Conservation (phyloP, 352 stramenopile species). For the Phytopythium montanum region DNA sequence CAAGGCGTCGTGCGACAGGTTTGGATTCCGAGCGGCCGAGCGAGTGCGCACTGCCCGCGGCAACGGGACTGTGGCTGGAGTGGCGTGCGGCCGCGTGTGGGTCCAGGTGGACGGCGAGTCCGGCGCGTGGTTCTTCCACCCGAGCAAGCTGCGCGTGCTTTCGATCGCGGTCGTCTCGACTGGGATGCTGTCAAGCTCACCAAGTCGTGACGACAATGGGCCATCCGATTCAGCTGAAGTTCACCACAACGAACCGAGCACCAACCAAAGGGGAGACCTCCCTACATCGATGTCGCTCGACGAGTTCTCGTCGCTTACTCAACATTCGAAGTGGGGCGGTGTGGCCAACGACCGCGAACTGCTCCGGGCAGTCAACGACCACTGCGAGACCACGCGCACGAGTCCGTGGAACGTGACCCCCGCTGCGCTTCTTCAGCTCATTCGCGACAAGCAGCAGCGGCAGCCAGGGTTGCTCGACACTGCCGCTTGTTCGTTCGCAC, state of each 20-base stretch:
- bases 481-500: neutral
- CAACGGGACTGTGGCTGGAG: conserved; percentile 61
- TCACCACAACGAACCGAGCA: neutral
- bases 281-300: conserved; percentile 10
- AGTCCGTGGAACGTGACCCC: conserved; percentile 66
- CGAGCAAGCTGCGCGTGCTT: conserved; percentile 40
- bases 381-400: conserved; percentile 44
- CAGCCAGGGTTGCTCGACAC: neutral
- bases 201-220: neutral
- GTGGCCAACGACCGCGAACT: conserved; percentile 37
- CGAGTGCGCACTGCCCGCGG: conserved; percentile 73
- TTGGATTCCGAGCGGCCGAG: conserved; percentile 57
- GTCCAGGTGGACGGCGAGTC: conserved; percentile 74
- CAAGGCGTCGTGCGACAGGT: conserved; percentile 16
- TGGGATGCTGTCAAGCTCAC: neutral
- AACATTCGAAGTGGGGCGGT: conserved; percentile 38
- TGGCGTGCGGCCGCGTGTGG: conserved; percentile 63
- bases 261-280: neutral
- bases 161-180: neutral
- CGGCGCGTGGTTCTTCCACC: conserved; percentile 80
- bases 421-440: conserved; percentile 4
- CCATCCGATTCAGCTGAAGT: neutral
- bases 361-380: conserved; percentile 39
- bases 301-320: conserved; percentile 21
- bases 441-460: conserved; percentile 15